Conservation (phyloP, 1,139 yeast species). For the Debaryomyces udenii region DNA sequence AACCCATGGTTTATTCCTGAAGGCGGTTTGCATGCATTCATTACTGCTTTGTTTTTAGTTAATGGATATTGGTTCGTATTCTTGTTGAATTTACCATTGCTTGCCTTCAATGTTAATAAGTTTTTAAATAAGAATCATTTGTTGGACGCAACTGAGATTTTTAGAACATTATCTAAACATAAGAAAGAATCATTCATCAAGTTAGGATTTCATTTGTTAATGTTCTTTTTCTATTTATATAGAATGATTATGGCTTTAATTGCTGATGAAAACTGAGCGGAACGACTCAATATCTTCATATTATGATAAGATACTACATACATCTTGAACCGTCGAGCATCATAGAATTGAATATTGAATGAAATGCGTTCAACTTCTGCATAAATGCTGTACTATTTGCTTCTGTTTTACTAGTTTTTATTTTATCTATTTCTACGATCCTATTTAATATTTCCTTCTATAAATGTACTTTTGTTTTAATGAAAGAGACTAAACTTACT, state of each 20-base stretch:
- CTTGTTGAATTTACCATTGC: slow-evolving; percentile 80
- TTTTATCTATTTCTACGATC: slow-evolving; percentile 7
- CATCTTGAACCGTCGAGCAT: slow-evolving; percentile 5
- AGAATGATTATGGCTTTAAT: slow-evolving; percentile 96
- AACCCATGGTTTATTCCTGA: slow-evolving; percentile 92
- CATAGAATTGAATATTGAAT: slow-evolving; percentile 7
- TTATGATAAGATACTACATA: background rate
- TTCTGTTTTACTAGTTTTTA: slow-evolving; percentile 5
- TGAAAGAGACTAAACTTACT: too few species aligned
- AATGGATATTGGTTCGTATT: slow-evolving; percentile 95
- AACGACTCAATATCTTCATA: slow-evolving; percentile 1
- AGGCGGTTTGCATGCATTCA: slow-evolving; percentile 78
- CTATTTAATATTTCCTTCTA: slow-evolving; percentile 5
- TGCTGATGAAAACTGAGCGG: slow-evolving; percentile 50
- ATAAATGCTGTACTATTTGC: slow-evolving; percentile 2
- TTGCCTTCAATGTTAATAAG: slow-evolving; percentile 81
- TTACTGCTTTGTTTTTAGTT: slow-evolving; percentile 71
- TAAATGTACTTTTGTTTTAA: background rate
- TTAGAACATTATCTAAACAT: slow-evolving; percentile 90
- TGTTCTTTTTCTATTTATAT: slow-evolving; percentile 95
- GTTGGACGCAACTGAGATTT: slow-evolving; percentile 97
- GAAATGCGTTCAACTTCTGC: slow-evolving; percentile 6
- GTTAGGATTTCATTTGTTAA: slow-evolving; percentile 84
- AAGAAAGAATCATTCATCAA: slow-evolving; percentile 91
- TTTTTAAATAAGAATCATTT: slow-evolving; percentile 75